Evolutionary conservation across 257 asterid genomes (phyloP).

Genomic region (Solanum clarkiae): DNA sequence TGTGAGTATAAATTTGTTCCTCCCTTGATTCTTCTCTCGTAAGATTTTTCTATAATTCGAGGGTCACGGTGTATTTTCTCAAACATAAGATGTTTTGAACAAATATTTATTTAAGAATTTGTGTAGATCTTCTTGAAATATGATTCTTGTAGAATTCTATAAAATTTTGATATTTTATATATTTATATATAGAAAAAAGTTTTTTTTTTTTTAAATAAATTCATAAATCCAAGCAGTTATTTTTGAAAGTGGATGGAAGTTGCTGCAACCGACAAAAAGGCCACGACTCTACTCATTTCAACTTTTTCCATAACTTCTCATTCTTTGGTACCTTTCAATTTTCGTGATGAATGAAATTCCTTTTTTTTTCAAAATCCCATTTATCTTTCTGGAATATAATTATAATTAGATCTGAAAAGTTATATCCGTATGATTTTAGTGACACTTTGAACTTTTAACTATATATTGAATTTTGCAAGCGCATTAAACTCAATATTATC

Average conservation of each 20-base stretch:
- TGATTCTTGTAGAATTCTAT: rapidly evolving
- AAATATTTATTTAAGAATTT: no score
- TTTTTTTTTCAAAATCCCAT: background rate
- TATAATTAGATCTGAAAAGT: background rate
- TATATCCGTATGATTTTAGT: background rate
- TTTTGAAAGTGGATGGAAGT: background rate
- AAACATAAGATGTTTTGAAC: no score
- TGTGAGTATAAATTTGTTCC: no score
- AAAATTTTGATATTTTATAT: no score
- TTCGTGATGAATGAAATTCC: background rate
- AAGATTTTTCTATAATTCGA: no score
- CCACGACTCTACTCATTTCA: conserved; percentile 5
- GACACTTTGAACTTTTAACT: background rate
- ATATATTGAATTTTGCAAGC: background rate
- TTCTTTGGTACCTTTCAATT: background rate
- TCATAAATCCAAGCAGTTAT: background rate
- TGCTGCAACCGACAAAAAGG: conserved; percentile 2
- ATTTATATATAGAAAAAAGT: background rate
- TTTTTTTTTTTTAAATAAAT: background rate
- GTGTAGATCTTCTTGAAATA: no score
- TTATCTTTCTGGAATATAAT: background rate
- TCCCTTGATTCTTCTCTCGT: no score
- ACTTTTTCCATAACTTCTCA: conserved; percentile 8
- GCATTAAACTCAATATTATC: background rate
- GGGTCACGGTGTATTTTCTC: no score